A percentile compares a stretch with the other conserved stretches of the same genome.
These are phyloP conservation scores for Hordeum pubiflorum DNA, from an alignment of 202 grass and related monocot genomes.

Conservation along the genomic window DNA sequence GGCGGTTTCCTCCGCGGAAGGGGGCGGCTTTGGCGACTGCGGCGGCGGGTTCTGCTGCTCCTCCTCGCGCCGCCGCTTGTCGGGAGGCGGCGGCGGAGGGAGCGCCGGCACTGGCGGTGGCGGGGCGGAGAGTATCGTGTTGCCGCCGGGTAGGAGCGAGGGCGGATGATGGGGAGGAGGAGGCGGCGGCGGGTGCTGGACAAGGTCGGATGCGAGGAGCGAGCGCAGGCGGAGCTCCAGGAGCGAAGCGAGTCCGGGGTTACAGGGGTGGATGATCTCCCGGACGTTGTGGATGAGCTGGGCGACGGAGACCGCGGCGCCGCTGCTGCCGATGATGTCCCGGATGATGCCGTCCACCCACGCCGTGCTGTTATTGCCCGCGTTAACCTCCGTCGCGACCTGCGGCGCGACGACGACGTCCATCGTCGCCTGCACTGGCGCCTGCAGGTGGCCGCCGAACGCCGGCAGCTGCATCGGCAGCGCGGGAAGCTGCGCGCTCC, in stretches of 20 bases:
- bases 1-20: slow-evolving; percentile 40
- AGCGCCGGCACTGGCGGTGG: not conserved
- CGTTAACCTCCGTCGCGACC: slow-evolving; percentile 5
- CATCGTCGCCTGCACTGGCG: slow-evolving; percentile 25
- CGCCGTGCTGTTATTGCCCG: slow-evolving; percentile 30
- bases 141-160: not conserved
- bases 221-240: slow-evolving; percentile 85
- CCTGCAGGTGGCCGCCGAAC: slow-evolving; percentile 5
- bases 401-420: not conserved
- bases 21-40: slow-evolving; percentile 31
- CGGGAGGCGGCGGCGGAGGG: not conserved
- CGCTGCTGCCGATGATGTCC: slow-evolving; percentile 65
- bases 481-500: slow-evolving; percentile 33
- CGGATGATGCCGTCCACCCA: slow-evolving; percentile 88
- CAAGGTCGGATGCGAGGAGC: slow-evolving; percentile 36
- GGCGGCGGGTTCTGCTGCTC: slow-evolving; percentile 12
- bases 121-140: slow-evolving; percentile 2
- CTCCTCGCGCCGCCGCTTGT: slow-evolving; percentile 29
- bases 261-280: slow-evolving; percentile 93
- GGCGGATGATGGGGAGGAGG: not conserved
- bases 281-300: slow-evolving; percentile 94
- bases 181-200: not conserved
- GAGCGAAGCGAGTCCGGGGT: slow-evolving; percentile 69
- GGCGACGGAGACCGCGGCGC: slow-evolving; percentile 51
- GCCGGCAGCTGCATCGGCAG: slow-evolving; percentile 41